Conservation (phyloP, 148 eudicot genomes). For the Spergularia marina region DNA sequence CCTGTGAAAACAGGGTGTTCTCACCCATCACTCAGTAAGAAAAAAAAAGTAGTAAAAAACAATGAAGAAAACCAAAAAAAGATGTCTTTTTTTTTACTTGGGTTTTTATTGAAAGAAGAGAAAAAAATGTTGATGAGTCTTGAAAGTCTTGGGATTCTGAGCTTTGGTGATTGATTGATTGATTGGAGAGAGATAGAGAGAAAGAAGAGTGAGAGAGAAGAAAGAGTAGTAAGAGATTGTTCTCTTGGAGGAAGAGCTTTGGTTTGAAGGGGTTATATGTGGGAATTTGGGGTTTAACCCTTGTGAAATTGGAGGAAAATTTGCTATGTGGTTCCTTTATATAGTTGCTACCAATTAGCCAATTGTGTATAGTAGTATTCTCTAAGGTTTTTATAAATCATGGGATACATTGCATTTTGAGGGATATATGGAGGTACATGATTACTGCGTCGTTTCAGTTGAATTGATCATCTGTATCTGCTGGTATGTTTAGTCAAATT, state of each 20-base stretch:
- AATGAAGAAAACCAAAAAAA: not conserved
- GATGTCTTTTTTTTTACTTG: not conserved
- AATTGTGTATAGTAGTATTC: too few species aligned
- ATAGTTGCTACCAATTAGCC: too few species aligned
- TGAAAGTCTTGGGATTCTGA: slow-evolving; percentile 14
- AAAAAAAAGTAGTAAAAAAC: not conserved
- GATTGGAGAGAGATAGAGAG: slow-evolving; percentile 22
- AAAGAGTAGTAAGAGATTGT: slow-evolving; percentile 1
- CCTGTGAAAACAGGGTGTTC: slow-evolving; percentile 20
- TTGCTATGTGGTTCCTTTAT: too few species aligned
- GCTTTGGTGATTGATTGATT: slow-evolving; percentile 24
- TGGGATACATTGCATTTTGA: too few species aligned
- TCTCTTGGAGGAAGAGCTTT: slow-evolving; percentile 31
- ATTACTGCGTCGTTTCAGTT: too few species aligned
- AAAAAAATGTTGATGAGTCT: slow-evolving; percentile 4
- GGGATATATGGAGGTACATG: too few species aligned
- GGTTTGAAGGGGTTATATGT: not conserved
- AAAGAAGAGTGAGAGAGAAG: slow-evolving; percentile 19
- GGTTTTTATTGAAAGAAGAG: not conserved
- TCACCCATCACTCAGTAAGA: slow-evolving; percentile 35
- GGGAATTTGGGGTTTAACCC: not conserved
- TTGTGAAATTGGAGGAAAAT: too few species aligned
- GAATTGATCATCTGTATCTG: too few species aligned
- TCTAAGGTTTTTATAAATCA: too few species aligned
- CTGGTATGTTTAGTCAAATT: too few species aligned